A percentile compares a stretch with the other conserved stretches of the same genome.
These are phyloP conservation scores for Rhodotorula sp. DNA, from an alignment of 1,284 basidiomycete genomes.

Conservation along the genomic window DNA sequence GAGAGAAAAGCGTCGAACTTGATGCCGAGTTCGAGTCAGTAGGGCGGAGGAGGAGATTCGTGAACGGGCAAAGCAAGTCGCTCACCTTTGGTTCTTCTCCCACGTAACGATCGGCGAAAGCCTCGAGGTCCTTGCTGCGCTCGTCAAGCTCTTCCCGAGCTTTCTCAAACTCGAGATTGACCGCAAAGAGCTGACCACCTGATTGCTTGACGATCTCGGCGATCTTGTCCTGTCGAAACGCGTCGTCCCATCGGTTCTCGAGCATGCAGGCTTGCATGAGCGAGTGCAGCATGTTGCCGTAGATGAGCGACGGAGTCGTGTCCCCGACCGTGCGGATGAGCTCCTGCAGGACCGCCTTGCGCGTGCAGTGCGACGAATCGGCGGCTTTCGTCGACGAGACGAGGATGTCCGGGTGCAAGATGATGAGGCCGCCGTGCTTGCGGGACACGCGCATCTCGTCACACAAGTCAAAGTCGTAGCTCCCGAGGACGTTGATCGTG, in stretches of 20 bases:
- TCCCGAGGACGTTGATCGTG: conserved; percentile 66
- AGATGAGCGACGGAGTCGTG: conserved; percentile 59
- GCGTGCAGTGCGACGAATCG: conserved; percentile 72
- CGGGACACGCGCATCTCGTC: conserved; percentile 56
- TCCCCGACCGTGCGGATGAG: conserved; percentile 62
- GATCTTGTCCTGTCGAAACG: conserved; percentile 60
- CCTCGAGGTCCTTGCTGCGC: conserved; percentile 38
- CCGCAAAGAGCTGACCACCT: conserved; percentile 30
- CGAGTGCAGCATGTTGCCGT: conserved; percentile 86
- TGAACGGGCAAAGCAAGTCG: background rate
- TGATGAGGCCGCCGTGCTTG: conserved; percentile 58
- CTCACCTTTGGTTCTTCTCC: conserved; percentile 24
- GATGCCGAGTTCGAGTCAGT: conserved; percentile 2
- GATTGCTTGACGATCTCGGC: conserved; percentile 54
- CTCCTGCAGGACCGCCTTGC: conserved; percentile 74
- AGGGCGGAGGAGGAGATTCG: background rate
- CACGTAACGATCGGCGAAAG: conserved; percentile 32
- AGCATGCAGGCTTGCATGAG: conserved; percentile 75
- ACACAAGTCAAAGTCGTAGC: conserved; percentile 41
- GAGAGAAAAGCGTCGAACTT: conserved; percentile 65
- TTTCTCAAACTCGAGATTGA: conserved; percentile 24
- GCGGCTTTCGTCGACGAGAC: conserved; percentile 83
- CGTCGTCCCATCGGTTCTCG: conserved; percentile 61
- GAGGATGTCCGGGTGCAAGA: conserved; percentile 85
- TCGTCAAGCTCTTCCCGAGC: conserved; percentile 43